Base-by-base conservation (phyloP, 73 alveolate genomes). In the Blepharisma japonicum region DNA sequence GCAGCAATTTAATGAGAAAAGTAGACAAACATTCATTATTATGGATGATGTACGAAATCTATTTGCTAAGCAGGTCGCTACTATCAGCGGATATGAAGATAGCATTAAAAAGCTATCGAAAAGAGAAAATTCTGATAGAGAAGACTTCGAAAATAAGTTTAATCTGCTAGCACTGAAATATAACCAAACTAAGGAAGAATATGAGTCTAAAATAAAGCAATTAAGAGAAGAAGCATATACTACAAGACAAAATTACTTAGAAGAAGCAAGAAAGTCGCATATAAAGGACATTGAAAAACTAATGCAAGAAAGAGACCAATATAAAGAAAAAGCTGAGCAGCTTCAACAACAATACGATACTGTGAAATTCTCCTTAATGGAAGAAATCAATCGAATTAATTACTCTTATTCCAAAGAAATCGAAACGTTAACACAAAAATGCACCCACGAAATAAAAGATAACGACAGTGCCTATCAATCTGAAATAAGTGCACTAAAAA, bases 221-320 rank as follows among this genome's bases (percentile, higher is more conserved):
- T 25, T 20, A 14, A 14, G 47, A 61, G 74, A 61, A 61, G 74
- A 61, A 25, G 47, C 23, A 11, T 39, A 18, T n/a, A n/a, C 5
- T 2, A 14, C 49, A n/a, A 61, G 23, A 25, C 14, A n/a, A 8
- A 61, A 25, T 25, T 61, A n/a, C 18, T 25, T 61, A 18, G 23
- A 61, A 14, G 74, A 61, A 18, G 74, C 46, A 8, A n/a, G 74
- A 14, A 61, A 25, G 5, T n/a, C 74, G n/a, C 74, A 61, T 2
- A 25, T 61, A 39, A 61, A 25, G 5, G 74, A 61, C 2, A 61
- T 61, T 9, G 74, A 61, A 20, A 61, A 61, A 61, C 14, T 61
- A 8, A 61, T 61, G 39, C 74, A 61, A 61, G 74, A 61, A 61
- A 0, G 47, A 18, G 74, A 61, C 23, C 14, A 14, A 39, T 61